A percentile compares a stretch with the other conserved stretches of the same genome.
Evolutionary conservation across 2,329 filamentous ascomycete genomes (phyloP).

Genomic region (Colletotrichum aenigma): DNA sequence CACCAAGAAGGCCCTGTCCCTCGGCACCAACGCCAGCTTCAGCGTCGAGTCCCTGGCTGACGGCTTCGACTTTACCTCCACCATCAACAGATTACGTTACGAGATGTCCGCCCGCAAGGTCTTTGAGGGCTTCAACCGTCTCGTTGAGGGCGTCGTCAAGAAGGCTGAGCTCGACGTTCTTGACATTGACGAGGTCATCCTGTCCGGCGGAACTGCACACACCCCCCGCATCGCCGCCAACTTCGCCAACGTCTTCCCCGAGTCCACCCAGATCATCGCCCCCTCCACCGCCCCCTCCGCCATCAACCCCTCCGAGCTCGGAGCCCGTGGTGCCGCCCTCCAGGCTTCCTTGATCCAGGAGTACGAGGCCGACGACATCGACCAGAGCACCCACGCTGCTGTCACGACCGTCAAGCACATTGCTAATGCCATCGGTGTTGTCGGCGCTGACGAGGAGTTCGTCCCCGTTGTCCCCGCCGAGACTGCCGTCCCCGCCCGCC

Average conservation of each 20-base stretch:
- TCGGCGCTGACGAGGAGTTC: conserved; percentile 73
- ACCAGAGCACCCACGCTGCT: conserved; percentile 93
- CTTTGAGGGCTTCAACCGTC: conserved; percentile 84
- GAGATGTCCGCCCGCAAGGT: conserved; percentile 88
- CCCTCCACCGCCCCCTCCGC: conserved; percentile 79
- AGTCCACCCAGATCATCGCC: conserved; percentile 77
- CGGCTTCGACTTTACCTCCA: conserved; percentile 88
- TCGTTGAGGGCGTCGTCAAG: conserved; percentile 84
- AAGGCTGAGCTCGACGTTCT: conserved; percentile 93
- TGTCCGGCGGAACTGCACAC: conserved; percentile 90
- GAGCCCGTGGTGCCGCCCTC: conserved; percentile 88
- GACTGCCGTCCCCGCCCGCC: conserved; percentile 87
- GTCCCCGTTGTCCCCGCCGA: conserved; percentile 81
- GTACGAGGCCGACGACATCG: conserved; percentile 91
- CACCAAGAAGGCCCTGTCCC: conserved; percentile 88
- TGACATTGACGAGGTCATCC: conserved; percentile 93
- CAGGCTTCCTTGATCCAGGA: conserved; percentile 94
- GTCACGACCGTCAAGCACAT: conserved; percentile 95
- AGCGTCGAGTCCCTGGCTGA: conserved; percentile 90
- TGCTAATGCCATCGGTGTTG: conserved; percentile 84
- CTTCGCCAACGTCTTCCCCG: conserved; percentile 79
- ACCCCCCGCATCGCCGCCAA: conserved; percentile 91
- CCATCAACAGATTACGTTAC: conserved; percentile 91
- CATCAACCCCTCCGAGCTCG: conserved; percentile 92
- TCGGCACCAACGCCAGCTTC: conserved; percentile 88